Evolutionary conservation across 129 eudicot genomes (phyloP).

Genomic region (Flaveria bidentis): DNA sequence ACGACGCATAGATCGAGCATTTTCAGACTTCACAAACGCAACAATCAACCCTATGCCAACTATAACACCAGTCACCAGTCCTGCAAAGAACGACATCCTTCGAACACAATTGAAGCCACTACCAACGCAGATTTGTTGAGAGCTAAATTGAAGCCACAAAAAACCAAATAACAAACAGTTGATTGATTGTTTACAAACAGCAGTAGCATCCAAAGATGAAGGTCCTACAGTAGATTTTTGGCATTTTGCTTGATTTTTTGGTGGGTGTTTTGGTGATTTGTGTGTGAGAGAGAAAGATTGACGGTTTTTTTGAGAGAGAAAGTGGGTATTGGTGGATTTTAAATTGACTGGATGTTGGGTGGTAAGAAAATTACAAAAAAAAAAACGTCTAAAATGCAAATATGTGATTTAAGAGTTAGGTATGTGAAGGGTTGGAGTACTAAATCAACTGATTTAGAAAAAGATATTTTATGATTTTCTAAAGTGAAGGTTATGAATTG

Average conservation of each 20-base stretch:
- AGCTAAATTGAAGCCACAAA: neutral
- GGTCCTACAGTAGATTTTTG: neutral
- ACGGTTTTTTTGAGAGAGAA: constrained; percentile 26
- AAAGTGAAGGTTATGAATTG: too few species aligned
- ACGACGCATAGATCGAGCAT: constrained; percentile 78
- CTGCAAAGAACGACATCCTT: constrained; percentile 63
- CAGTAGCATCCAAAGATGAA: constrained; percentile 16
- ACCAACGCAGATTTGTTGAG: neutral
- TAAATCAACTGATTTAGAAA: too few species aligned
- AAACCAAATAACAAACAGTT: neutral
- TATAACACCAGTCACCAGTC: constrained; percentile 57
- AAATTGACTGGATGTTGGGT: constrained; percentile 22
- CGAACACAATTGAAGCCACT: neutral
- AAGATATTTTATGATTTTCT: too few species aligned
- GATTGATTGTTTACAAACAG: neutral
- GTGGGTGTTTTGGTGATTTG: constrained; percentile 30
- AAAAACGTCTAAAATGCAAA: neutral
- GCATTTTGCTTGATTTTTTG: constrained; percentile 20
- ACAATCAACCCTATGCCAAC: constrained; percentile 63
- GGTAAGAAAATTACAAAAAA: constrained; percentile 9
- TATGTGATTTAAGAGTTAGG: neutral
- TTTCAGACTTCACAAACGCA: constrained; percentile 74
- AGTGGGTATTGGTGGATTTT: constrained; percentile 5
- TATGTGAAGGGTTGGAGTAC: too few species aligned
- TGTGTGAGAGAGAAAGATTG: constrained; percentile 23